Evolutionary conservation across 805 yeast species (phyloP).

Genomic region (Lipomyces sp.): DNA sequence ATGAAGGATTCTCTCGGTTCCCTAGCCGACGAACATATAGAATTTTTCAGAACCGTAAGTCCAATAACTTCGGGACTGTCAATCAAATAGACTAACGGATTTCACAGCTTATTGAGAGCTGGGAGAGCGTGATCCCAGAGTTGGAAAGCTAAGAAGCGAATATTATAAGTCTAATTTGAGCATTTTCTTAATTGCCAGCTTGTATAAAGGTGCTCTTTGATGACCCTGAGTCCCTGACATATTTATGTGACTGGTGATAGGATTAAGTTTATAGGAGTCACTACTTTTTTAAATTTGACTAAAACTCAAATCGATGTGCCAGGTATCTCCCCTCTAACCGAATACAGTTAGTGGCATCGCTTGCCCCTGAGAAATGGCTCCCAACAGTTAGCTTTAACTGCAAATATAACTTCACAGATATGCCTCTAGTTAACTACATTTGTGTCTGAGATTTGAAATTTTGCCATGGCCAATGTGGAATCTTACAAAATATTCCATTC

Average conservation of each 20-base stretch:
- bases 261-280: not conserved
- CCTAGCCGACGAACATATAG: slow-evolving; percentile 77
- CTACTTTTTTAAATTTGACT: not conserved
- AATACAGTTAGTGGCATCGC: not conserved
- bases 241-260: not conserved
- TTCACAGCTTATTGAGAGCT: slow-evolving; percentile 22
- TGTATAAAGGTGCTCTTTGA: not conserved
- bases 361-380: not conserved
- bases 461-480: not conserved
- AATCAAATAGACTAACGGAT: not conserved
- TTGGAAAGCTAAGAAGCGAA: slow-evolving; percentile 17
- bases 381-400: not conserved
- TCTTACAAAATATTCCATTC: not conserved
- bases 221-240: not conserved
- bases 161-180: not conserved
- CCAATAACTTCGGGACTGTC: slow-evolving; percentile 40
- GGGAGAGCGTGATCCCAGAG: slow-evolving; percentile 34
- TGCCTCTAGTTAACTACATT: not conserved
- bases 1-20: slow-evolving; percentile 69
- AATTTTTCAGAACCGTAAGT: slow-evolving; percentile 60
- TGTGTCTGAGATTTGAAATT: not conserved
- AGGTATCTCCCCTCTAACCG: not conserved
- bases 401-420: not conserved
- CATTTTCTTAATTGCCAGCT: not conserved
- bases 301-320: not conserved